Evolutionary conservation across 495 filamentous ascomycete species (phyloP), one percentile per base, ranked within the genome.

Genomic region (Daldinia vernicosa): DNA sequence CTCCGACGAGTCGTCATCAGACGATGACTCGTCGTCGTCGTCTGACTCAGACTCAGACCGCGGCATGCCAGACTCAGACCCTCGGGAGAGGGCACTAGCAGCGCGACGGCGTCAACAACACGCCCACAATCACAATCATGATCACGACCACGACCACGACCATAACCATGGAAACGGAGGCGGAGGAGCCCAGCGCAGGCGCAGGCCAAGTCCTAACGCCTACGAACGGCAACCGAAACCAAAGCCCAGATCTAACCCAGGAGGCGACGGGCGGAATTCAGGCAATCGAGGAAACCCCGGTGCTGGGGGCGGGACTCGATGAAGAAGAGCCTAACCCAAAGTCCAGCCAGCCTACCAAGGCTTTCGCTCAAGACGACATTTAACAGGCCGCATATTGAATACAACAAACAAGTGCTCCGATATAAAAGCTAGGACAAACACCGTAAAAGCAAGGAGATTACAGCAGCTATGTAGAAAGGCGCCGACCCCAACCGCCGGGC

Each of bases 141-240:
- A 74, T 17, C 78, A 85, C 35, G 76, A 79, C 28, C 75, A 81
- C 54, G 80, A 80, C 53, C 72, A 83, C 63, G 80, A 73, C 11
- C 80, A 82, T 58, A 70, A 75, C 8, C 78, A 82, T 61, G 63
- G 67, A 3, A 76, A 75, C 37, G 74, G 74, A 45, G 77, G 70
- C n/a, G 56, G 83, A 11, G 52, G 52, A 56, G 4, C 28, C 62
- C 78, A 74, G 76, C 82, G 78, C 59, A 83, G 79, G 53, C 86
- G 90, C 67, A 89, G 85, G 60, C 87, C 89, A 4, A 95, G 92
- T 73, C 93, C 93, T 54, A 99, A 99, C 82, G 95, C 95, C 0
- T 98, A 99, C 79, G 95, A 98, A 82, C 94, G 91, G 80, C 89
- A 93, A 85, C 94, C 95, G 1, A 92, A 90, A 74, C 66, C 75